These are phyloP conservation scores for Avena sativa DNA, from an alignment of 176 grass and related monocot species.

Conservation along the genomic window DNA sequence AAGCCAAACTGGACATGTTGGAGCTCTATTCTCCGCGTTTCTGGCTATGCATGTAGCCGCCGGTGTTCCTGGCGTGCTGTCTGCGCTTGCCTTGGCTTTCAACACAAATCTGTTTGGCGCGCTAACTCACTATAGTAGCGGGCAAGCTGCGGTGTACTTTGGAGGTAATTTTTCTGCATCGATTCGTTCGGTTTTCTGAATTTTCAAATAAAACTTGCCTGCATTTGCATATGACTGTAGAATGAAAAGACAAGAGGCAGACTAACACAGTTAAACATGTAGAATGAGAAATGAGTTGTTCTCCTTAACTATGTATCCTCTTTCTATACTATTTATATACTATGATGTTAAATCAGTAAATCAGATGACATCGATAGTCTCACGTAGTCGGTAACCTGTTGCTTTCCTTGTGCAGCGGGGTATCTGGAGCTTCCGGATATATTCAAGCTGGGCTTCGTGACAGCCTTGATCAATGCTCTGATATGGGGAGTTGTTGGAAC, in stretches of 20 bases:
- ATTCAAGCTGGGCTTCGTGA: constrained; percentile 79
- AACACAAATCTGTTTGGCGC: constrained; percentile 87
- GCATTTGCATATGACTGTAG: background rate
- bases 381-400: constrained; percentile 37
- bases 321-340: background rate
- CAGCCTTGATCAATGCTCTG: constrained; percentile 62
- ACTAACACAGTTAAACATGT: background rate
- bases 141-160: constrained; percentile 89
- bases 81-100: constrained; percentile 77
- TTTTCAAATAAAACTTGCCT: background rate
- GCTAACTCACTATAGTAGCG: constrained; percentile 84
- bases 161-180: constrained; percentile 65
- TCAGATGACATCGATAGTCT: background rate
- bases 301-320: background rate
- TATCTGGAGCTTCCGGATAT: constrained; percentile 79
- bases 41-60: constrained; percentile 84
- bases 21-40: constrained; percentile 83
- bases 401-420: constrained; percentile 60
- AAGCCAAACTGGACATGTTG: constrained; percentile 86
- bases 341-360: background rate
- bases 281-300: background rate
- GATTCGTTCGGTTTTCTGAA: constrained; percentile 2
- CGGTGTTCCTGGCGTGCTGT: constrained; percentile 68
- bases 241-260: background rate
- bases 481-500: constrained; percentile 81